Conservation (phyloP, 768 basidiomycete genomes). For the Sarcomyxa edulis region DNA sequence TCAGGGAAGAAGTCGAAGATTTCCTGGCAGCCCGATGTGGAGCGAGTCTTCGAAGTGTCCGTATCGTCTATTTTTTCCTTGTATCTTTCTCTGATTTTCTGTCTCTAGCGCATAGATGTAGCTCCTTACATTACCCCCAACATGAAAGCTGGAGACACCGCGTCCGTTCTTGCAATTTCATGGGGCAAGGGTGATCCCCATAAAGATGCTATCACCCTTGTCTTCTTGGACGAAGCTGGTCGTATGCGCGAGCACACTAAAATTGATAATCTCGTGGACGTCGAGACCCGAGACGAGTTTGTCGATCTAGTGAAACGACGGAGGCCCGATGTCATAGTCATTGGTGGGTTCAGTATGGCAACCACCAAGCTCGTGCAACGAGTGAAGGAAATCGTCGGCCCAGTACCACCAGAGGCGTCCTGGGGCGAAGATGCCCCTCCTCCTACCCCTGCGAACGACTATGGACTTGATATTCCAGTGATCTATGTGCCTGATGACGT, state of each 20-base stretch:
- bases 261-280: conserved; percentile 80
- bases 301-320: conserved; percentile 76
- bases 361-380: conserved; percentile 65
- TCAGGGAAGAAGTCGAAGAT: conserved; percentile 90
- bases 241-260: conserved; percentile 87
- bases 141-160: conserved; percentile 63
- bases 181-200: conserved; percentile 95
- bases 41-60: conserved; percentile 63
- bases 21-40: conserved; percentile 65
- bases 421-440: conserved; percentile 20
- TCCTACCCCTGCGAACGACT: conserved; percentile 26
- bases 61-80: conserved; percentile 14
- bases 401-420: conserved; percentile 17
- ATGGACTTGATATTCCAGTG: conserved; percentile 59
- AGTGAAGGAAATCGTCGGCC: conserved; percentile 52
- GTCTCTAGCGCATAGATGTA: conserved; percentile 69
- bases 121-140: conserved; percentile 63
- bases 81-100: conserved; percentile 11
- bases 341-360: conserved; percentile 84
- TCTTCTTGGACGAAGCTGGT: conserved; percentile 85
- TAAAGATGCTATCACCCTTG: conserved; percentile 81
- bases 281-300: conserved; percentile 67
- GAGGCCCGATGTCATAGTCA: conserved; percentile 81
- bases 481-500: conserved; percentile 88
- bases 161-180: conserved; percentile 84